Conservation (phyloP, 192 early-diverging fungal genomes). For the Lunasporangiospora selenospora region DNA sequence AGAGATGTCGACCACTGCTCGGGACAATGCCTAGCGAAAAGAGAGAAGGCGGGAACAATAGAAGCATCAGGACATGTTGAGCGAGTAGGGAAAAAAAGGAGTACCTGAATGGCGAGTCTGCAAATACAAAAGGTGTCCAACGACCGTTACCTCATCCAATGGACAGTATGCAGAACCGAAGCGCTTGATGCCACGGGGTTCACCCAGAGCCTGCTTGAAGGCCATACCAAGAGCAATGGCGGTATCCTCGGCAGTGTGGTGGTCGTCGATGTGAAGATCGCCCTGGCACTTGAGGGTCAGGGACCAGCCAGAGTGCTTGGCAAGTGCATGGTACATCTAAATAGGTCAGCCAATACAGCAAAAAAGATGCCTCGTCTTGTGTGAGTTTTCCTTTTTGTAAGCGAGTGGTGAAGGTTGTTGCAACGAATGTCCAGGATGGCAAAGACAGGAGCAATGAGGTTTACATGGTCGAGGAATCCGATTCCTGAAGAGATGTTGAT, state of each 20-base stretch:
- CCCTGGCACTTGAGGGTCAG: constrained; percentile 85
- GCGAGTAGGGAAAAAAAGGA: not conserved
- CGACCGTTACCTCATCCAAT: constrained; percentile 79
- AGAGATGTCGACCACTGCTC: constrained; percentile 97
- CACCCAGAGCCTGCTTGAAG: constrained; percentile 92
- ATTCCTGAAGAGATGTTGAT: constrained; percentile 92
- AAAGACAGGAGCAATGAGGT: not conserved
- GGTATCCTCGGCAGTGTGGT: constrained; percentile 97
- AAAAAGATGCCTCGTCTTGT: not conserved
- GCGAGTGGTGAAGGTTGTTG: not conserved
- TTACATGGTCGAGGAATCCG: constrained; percentile 96
- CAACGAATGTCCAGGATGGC: not conserved
- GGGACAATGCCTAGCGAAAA: constrained; percentile 81
- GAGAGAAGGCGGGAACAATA: no score
- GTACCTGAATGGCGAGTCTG: not conserved
- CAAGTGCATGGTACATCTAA: constrained; percentile 98
- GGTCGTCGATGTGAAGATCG: constrained; percentile 97
- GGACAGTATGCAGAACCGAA: constrained; percentile 96
- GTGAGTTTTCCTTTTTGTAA: not conserved
- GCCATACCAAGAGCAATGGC: constrained; percentile 94
- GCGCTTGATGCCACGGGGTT: constrained; percentile 87
- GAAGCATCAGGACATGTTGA: no score
- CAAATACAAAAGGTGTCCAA: not conserved
- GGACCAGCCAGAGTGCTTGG: constrained; percentile 95
- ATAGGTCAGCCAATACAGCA: not conserved